phyloP scores from a whole-genome alignment of 2,329 filamentous ascomycete species.

The Byssochlamys sp. region DNA sequence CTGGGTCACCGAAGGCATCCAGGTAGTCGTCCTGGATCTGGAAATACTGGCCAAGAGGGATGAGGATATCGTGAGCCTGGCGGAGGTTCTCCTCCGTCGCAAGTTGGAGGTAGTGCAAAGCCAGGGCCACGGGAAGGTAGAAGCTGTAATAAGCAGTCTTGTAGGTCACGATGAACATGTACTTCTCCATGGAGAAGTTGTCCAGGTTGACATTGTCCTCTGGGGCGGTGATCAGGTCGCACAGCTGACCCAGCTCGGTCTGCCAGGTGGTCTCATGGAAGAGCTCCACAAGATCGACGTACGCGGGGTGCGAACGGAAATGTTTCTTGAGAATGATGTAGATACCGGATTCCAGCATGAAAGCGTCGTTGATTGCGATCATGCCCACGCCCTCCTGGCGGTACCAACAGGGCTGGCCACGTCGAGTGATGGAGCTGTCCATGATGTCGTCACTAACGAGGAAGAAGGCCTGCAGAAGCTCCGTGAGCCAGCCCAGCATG shows the following conservation, averaged over 20 bases:
- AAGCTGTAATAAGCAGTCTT: constrained; percentile 99
- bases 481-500: constrained; percentile 90
- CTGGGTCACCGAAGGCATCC: constrained; percentile 88
- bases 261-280: constrained; percentile 93
- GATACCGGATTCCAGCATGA: constrained; percentile 86
- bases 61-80: constrained; percentile 80
- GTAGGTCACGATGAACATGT: constrained; percentile 97
- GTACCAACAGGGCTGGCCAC: constrained; percentile 95
- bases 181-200: constrained; percentile 93
- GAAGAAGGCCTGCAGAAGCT: constrained; percentile 97
- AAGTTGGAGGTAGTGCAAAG: constrained; percentile 72
- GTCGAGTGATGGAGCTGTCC: constrained; percentile 89
- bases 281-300: constrained; percentile 84
- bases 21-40: constrained; percentile 98
- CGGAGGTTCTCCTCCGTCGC: constrained; percentile 83
- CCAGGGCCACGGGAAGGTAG: constrained; percentile 90
- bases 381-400: constrained; percentile 78
- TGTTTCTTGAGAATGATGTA: constrained; percentile 87
- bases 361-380: constrained; percentile 96
- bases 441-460: constrained; percentile 98
- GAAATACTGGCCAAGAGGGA: constrained; percentile 97
- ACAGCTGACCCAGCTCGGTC: constrained; percentile 89
- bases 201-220: constrained; percentile 85
- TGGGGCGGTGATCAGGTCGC: constrained; percentile 88
- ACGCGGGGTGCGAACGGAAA: constrained; percentile 77